Base-by-base conservation (phyloP, 768 basidiomycete genomes). In the Mycena latifolia region DNA sequence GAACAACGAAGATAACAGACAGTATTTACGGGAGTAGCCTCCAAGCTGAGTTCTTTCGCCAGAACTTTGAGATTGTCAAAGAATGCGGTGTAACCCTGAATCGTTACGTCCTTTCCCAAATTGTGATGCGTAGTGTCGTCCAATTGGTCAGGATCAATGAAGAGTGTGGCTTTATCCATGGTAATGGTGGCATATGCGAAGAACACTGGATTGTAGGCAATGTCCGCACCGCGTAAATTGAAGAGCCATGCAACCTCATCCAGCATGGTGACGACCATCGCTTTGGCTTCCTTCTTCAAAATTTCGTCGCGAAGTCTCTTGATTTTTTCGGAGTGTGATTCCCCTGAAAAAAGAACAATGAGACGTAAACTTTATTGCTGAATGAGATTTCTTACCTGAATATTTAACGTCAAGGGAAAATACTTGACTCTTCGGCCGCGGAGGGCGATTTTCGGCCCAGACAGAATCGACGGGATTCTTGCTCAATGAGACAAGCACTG, bases 171-270 rank as follows among this genome's bases (percentile, higher is more conserved):
- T 5, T 81, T 82, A 66, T 83, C 80, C 41, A 64, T 77, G 12
- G 88, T 92, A 39, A 99, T 81, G 33, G 95, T 84, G 2, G 95
- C 93, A 75, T 96, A 98, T 0, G 94, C 88, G 73, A 98, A 98
- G 83, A 98, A 97, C 20, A 98, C 94, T 91, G 72, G 18, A 43
- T 98, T 99, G 79, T 86, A 98, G 35, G 90, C 89, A 72, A 99
- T 96, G 75, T 98, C 97, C 3, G 89, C 87, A 1, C 96, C 96
- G 66, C 97, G 90, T 33, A 99, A 82, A 77, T 98, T 96, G 80
- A 95, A 93, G 41, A 96, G 74, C 95, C 95, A 99, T 0, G 95
- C 95, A 54, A 97, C 89, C 76, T 99, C 97, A 76, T 99, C 97
- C 24, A 99, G 86, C 84, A 92, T 89, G n/a, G 85, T 91, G 5